phyloP scores from a whole-genome alignment of 1,284 basidiomycete species.

The Erythrobasidium hasegawianum region DNA sequence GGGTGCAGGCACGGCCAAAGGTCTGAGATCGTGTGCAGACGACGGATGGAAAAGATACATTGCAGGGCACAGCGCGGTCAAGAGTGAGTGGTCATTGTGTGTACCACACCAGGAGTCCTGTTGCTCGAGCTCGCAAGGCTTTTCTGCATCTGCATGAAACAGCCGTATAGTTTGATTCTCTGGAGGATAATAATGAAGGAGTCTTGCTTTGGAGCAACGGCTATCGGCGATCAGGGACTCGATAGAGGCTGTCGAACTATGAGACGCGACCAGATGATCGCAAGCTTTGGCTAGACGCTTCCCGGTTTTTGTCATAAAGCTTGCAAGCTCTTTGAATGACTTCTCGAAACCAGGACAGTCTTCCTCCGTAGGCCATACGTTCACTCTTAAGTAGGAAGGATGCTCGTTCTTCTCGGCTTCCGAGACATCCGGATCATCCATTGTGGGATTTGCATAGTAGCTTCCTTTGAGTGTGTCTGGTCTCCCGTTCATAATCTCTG shows the following conservation, averaged over 20 bases:
- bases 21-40: constrained; percentile 45
- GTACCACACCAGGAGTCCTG: constrained; percentile 27
- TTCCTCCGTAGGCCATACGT: constrained; percentile 72
- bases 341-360: constrained; percentile 59
- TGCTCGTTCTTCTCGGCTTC: constrained; percentile 57
- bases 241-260: constrained; percentile 53
- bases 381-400: constrained; percentile 62
- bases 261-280: constrained; percentile 52
- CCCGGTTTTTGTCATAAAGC: constrained; percentile 80
- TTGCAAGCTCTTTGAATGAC: constrained; percentile 77
- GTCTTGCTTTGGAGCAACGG: constrained; percentile 72
- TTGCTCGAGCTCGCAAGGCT: background rate
- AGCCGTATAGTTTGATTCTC: background rate
- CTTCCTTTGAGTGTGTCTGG: constrained; percentile 79
- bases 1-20: constrained; percentile 60
- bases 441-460: constrained; percentile 81
- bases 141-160: background rate
- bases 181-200: constrained; percentile 74
- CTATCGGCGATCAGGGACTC: constrained; percentile 56
- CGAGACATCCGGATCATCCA: constrained; percentile 62
- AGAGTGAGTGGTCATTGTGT: constrained; percentile 69
- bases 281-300: constrained; percentile 74
- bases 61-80: constrained; percentile 80
- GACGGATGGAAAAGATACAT: constrained; percentile 63
- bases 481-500: constrained; percentile 83